Conservation (phyloP, 75 land plant genomes). For the Selaginella tamariscina region DNA sequence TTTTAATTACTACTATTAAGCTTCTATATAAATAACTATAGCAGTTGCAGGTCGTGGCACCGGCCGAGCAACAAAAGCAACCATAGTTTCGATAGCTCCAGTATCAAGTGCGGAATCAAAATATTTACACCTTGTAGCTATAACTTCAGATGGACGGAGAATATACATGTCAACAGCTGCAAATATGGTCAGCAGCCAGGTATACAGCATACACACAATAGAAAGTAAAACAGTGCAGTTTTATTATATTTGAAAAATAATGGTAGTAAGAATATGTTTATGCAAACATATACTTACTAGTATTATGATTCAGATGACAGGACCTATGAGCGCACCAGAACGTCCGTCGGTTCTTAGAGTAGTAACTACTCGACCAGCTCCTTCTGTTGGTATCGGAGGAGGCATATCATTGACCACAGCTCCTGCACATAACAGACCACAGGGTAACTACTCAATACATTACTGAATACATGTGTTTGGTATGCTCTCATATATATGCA, state of each 20-base stretch:
- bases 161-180: slow-evolving; percentile 74
- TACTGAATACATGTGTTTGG: too few species aligned
- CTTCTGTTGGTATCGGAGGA: slow-evolving; percentile 59
- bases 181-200: slow-evolving; percentile 37
- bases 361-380: slow-evolving; percentile 81
- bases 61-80: slow-evolving; percentile 45
- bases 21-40: too few species aligned
- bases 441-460: too few species aligned
- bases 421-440: slow-evolving; percentile 44
- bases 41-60: slow-evolving; percentile 42
- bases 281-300: too few species aligned
- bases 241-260: too few species aligned
- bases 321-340: slow-evolving; percentile 22
- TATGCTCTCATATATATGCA: too few species aligned
- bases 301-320: too few species aligned
- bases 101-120: slow-evolving; percentile 77
- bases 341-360: slow-evolving; percentile 69
- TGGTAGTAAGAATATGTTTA: too few species aligned
- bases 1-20: too few species aligned
- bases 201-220: too few species aligned
- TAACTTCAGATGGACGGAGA: slow-evolving; percentile 94
- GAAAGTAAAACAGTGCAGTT: too few species aligned
- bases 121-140: slow-evolving; percentile 82
- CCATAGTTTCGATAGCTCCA: slow-evolving; percentile 65
- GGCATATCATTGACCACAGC: slow-evolving; percentile 49